Base-by-base conservation (phyloP, 2,329 filamentous ascomycete genomes). In the Beauveria scarabaeidicola region DNA sequence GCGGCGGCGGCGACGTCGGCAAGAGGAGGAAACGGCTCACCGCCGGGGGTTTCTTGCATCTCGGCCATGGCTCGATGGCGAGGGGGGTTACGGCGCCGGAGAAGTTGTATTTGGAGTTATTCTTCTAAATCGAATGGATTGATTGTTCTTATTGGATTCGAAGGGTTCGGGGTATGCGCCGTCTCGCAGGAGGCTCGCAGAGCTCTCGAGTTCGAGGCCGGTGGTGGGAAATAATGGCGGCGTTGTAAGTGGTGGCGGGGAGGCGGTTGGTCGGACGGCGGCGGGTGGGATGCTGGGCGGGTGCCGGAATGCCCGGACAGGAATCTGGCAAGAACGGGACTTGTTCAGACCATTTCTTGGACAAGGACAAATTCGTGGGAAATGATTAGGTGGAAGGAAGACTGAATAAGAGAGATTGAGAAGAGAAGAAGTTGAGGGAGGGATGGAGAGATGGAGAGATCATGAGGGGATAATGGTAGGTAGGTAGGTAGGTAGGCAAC, bases 21-120 rank as follows among this genome's bases (percentile, higher is more conserved):
- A 17, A 56, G 59, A n/a, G 59, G 59, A 21, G 59, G 59, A 27
- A 60, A 60, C 17, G 43, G 61, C 64, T 63, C 61, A 48, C 66
- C 66, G 61, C 63, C 63, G 15, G 62, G 61, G 44, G 64, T 61
- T 36, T 68, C 65, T 61, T 65, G 66, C 23, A 67, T 61, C 4
- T 68, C 66, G n/a, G 63, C 64, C 58, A 60, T 60, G 58, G 19
- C 19, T n/a, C 3, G 25, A 38, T 6, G 23, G 32, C 8, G 58
- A 29, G 50, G 36, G 4, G 8, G 13, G 27, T 38, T 15, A 21
- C 15, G 25, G 10, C 15, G 25, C n/a, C n/a, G 9, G 19, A 36
- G 32, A 36, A 36, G 32, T 36, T 36, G 19, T 27, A 40, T 32
- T 43, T 19, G 19, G 7, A 41, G 8, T 15, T 17, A 17, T 25